These are phyloP conservation scores for Amanita rubescens DNA, from an alignment of 768 basidiomycete species.

Conservation along the genomic window DNA sequence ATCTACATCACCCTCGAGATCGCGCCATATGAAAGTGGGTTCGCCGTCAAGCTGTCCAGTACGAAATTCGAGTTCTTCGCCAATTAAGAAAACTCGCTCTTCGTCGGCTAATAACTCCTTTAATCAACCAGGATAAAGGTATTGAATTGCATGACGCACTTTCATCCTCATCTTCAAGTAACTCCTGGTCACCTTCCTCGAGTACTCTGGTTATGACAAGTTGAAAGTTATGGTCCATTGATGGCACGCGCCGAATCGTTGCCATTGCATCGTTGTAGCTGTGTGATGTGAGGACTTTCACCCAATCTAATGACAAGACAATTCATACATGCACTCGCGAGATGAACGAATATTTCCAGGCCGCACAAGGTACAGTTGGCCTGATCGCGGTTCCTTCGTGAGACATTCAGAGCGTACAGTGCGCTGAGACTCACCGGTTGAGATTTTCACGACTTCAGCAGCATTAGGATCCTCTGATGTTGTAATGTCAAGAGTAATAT, in stretches of 20 bases:
- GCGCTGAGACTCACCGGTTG: constrained; percentile 39
- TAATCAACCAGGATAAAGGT: neutral
- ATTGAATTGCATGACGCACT: constrained; percentile 36
- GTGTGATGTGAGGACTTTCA: constrained; percentile 8
- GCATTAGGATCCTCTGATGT: constrained; percentile 84
- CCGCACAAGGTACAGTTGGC: constrained; percentile 85
- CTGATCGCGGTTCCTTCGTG: constrained; percentile 16
- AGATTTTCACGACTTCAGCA: constrained; percentile 91
- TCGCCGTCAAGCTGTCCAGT: constrained; percentile 67
- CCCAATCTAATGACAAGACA: neutral
- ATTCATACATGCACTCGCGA: constrained; percentile 87
- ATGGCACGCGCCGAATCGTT: constrained; percentile 79
- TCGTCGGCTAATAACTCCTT: constrained; percentile 63
- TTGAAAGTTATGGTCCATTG: constrained; percentile 75
- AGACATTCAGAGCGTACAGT: neutral
- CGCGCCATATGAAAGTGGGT: constrained; percentile 85
- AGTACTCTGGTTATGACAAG: constrained; percentile 95
- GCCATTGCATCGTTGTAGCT: constrained; percentile 96
- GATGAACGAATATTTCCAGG: constrained; percentile 88
- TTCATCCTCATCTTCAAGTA: constrained; percentile 91
- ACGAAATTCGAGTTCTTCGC: constrained; percentile 84
- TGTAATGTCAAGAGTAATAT: constrained; percentile 20
- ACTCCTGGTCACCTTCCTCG: constrained; percentile 93
- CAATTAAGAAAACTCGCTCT: constrained; percentile 87
- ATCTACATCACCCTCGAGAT: constrained; percentile 85